Evolutionary conservation across 306 rosid species (phyloP).

Genomic region (Lotus japonicus): DNA sequence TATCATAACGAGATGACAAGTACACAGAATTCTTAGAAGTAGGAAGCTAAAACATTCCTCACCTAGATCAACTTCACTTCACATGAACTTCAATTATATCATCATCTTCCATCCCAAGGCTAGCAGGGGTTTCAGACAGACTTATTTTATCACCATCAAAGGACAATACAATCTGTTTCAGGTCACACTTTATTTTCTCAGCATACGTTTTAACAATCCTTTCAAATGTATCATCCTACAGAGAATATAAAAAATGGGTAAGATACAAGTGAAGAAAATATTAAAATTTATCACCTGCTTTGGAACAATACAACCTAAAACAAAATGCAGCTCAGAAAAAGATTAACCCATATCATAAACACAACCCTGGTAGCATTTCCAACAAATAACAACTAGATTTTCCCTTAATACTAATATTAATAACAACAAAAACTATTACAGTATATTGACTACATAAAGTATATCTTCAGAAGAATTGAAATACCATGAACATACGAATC

Average conservation of each 20-base stretch:
- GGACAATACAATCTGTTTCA: constrained; percentile 42
- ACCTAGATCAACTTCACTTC: constrained; percentile 53
- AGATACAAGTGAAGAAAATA: background rate
- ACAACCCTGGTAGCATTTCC: background rate
- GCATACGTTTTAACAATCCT: constrained; percentile 70
- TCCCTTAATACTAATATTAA: background rate
- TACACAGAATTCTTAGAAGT: background rate
- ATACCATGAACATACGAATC: constrained; percentile 71
- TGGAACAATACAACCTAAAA: background rate
- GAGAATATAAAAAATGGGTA: constrained; percentile 11
- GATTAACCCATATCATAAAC: background rate
- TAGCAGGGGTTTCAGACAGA: constrained; percentile 54
- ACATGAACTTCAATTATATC: constrained; percentile 80
- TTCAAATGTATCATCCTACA: constrained; percentile 83
- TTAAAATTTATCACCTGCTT: background rate
- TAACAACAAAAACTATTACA: background rate
- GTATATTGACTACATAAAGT: background rate
- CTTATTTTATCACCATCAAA: constrained; percentile 85
- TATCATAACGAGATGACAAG: constrained; percentile 1
- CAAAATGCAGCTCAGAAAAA: background rate
- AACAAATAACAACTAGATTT: background rate
- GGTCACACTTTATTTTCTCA: constrained; percentile 56
- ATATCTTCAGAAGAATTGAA: constrained; percentile 2
- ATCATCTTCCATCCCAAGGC: constrained; percentile 76
- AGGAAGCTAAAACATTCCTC: background rate